Evolutionary conservation across 2,329 filamentous ascomycete species (phyloP), one percentile per base, ranked within the genome.

Genomic region (Microcyclospora tardicrescens): DNA sequence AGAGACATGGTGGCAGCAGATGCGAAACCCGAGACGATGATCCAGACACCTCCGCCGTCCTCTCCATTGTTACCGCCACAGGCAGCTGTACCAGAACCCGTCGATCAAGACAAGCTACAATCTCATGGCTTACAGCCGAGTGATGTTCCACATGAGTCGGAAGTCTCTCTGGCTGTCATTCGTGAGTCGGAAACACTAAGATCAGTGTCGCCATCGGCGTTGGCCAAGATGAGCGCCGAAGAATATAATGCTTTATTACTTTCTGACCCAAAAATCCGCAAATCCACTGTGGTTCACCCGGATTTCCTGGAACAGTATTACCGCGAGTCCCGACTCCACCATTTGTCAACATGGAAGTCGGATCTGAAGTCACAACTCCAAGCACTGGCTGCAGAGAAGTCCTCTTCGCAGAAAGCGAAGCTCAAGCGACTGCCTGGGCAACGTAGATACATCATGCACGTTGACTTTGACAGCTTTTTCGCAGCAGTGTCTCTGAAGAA

Each of bases 401-500:
- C 43, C 39, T 68, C 53, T 27, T 68, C 67, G 8, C 68, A 72
- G 48, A 71, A 56, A 50, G 57, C 46, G 5, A 65, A 48, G 67
- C 65, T 65, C 41, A 72, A 78, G 51, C 68, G 69, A 32, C 68
- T 69, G 16, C 66, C 72, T 10, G 82, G 80, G 0, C 63, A 77
- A 2, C 72, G 87, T 43, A 68, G 82, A 36, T 98, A 96, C 52
- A 72, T 98, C 38, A 74, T 98, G 55, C 91, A 98, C 53, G 85
- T 98, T 24, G 91, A 98, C 56, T 98, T 98, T 58, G 93, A 98
- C 62, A 91, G 86, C 60, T 98, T 98, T 63, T 98, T 98, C 61
- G 94, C 87, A 42, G 84, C 93, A 0, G 84, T 98, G 0, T 95
- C 91, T 1, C 61, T 81, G 13, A 85, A 86, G 51, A 81, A 77